Percentiles rank a stretch among this genome's conserved stretches.
Conservation (phyloP, 352 stramenopile species). For the Pythium sukuiense region DNA sequence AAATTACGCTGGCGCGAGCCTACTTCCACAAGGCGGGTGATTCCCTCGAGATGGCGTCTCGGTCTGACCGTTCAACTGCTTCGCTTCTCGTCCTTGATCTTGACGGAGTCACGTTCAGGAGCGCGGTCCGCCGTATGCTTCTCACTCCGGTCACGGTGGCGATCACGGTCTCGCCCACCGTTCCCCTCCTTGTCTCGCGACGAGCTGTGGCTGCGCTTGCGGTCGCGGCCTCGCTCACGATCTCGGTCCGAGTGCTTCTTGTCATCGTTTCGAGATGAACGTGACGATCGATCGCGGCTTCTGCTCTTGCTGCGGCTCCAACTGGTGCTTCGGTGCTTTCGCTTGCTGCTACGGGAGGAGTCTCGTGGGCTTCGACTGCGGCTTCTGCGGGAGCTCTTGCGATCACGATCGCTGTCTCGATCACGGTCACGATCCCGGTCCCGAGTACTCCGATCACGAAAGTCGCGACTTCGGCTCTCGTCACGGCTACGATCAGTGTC, state of each 20-base stretch:
- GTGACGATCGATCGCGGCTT: slow-evolving; percentile 25
- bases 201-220: slow-evolving; percentile 4
- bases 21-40: not conserved
- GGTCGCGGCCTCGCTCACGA: not conserved
- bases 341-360: slow-evolving; percentile 34
- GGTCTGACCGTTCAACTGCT: slow-evolving; percentile 6
- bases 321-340: slow-evolving; percentile 41
- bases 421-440: slow-evolving; percentile 36
- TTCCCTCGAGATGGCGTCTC: not conserved
- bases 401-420: slow-evolving; percentile 7
- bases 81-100: slow-evolving; percentile 20
- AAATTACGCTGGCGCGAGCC: slow-evolving; percentile 2
- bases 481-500: slow-evolving; percentile 15
- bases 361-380: slow-evolving; percentile 38
- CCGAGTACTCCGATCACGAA: slow-evolving; percentile 16
- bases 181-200: slow-evolving; percentile 2
- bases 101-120: slow-evolving; percentile 5
- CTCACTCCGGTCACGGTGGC: slow-evolving; percentile 11
- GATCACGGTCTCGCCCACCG: not conserved
- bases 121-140: slow-evolving; percentile 8
- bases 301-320: slow-evolving; percentile 29
- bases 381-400: slow-evolving; percentile 16
- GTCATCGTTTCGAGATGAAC: slow-evolving; percentile 13
- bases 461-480: slow-evolving; percentile 11
- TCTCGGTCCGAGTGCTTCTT: not conserved